A percentile compares a stretch with the other conserved stretches of the same genome.
Evolutionary conservation across 768 basidiomycete genomes (phyloP).

Genomic region (Naganishia antarctica): DNA sequence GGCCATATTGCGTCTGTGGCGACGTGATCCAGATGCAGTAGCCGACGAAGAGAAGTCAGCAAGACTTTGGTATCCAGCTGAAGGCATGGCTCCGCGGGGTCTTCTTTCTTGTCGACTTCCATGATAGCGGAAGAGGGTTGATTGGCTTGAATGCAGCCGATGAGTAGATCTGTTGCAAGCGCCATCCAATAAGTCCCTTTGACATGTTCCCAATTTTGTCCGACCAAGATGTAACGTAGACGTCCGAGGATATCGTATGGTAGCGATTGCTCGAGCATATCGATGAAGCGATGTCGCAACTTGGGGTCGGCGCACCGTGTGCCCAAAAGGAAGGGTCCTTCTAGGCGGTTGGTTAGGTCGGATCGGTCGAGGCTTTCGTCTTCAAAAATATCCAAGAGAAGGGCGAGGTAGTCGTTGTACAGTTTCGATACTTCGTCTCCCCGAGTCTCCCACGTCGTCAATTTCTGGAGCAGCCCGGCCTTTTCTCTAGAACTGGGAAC

Average conservation of each 20-base stretch:
- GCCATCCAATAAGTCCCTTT: slow-evolving; percentile 92
- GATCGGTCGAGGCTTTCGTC: slow-evolving; percentile 78
- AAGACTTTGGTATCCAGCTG: slow-evolving; percentile 52
- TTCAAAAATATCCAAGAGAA: slow-evolving; percentile 92
- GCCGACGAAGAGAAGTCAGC: slow-evolving; percentile 71
- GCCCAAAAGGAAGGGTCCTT: slow-evolving; percentile 87
- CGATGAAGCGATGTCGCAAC: slow-evolving; percentile 78
- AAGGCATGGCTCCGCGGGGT: slow-evolving; percentile 1
- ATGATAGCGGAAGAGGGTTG: slow-evolving; percentile 16
- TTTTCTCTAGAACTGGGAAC: slow-evolving; percentile 96
- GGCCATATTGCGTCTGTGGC: slow-evolving; percentile 80
- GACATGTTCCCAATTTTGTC: slow-evolving; percentile 91
- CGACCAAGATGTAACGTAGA: slow-evolving; percentile 80
- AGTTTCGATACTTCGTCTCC: slow-evolving; percentile 63
- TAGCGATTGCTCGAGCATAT: slow-evolving; percentile 80
- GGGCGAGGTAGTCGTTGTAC: slow-evolving; percentile 74
- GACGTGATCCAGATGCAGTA: slow-evolving; percentile 72
- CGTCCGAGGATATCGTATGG: slow-evolving; percentile 76
- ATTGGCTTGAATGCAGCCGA: slow-evolving; percentile 60
- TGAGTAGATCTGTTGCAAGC: slow-evolving; percentile 78
- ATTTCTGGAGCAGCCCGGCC: slow-evolving; percentile 77
- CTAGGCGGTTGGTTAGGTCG: slow-evolving; percentile 86
- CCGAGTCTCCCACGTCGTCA: slow-evolving; percentile 69
- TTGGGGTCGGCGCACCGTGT: slow-evolving; percentile 74
- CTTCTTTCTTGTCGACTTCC: slow-evolving; percentile 9